Evolutionary conservation across 495 filamentous ascomycete genomes (phyloP), one percentile per base, ranked within the genome.

Genomic region (Penicillium parvum): DNA sequence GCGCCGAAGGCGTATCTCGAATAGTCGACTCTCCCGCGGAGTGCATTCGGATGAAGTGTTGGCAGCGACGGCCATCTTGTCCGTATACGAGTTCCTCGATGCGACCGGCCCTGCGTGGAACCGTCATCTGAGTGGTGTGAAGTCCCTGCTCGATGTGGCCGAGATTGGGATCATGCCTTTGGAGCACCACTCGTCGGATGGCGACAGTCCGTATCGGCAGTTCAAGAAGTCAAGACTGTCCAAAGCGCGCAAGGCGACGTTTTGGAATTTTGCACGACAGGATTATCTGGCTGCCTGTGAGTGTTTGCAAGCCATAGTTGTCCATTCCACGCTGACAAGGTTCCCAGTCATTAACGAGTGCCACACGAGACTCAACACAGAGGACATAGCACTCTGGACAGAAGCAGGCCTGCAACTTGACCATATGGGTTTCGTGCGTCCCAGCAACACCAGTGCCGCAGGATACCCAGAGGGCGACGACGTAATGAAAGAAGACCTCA

Each of bases 191-290:
- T 60, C 65, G 1, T 62, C 70, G 21, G 69, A 66, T n/a, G 61
- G 59, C 9, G 56, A 60, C 3, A 47, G 47, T 36, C 39, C 58
- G 11, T 52, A 63, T 32, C 61, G 58, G 10, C 44, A 47, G 19
- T 38, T 47, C 3, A 69, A 65, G 40, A 65, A 55, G 29, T 48
- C 60, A 3, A 60, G 66, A 12, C 65, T 75, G 1, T 78, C 75
- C 1, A 76, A 74, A 53, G 77, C 77, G 4, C 67, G 79, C 3
- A 71, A 58, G 51, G 79, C 79, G 5, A 79, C 74, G 1, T 83
- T 83, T 53, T 83, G 79, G 79, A 82, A 82, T 47, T 80, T 82
- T 55, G 81, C 79, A 14, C 65, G 79, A 26, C 79, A 83, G 52
- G 79, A 83, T 52, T 79, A 82, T 60, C 63, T 84, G 7, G 73